Evolutionary conservation across 805 yeast genomes (phyloP), one percentile per base, ranked within the genome.

Genomic region (Debaryomyces prosopidis): DNA sequence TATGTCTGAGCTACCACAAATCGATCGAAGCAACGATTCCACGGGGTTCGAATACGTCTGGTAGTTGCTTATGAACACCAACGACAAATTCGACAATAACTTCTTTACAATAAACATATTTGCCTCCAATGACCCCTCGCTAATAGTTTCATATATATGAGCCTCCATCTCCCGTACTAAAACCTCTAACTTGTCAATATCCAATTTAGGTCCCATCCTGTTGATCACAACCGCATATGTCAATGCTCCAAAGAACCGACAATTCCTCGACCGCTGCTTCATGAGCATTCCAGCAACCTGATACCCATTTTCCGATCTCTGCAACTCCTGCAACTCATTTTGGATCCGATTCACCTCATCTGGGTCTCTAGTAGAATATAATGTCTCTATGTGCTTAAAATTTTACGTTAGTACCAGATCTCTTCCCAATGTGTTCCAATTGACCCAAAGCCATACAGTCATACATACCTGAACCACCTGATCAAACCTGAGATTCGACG

Each of bases 241-340:
- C 46, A 87, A 73, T 0, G 95, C 96, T 0, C 96, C 96, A 56
- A 89, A 84, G 60, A 85, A 89, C 56, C 82, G 80, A 49, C 83
- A 79, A 46, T 77, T 78, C 36, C 67, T 52, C 1, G 79, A 72
- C 3, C 58, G 56, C 2, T 59, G 57, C 49, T 39, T 48, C 47
- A 89, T 65, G 16, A 89, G 68, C 33, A 63, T 52, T 30, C 76
- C 71, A 0, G 91, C 96, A 18, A 89, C 57, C 2, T 52, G 50
- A 67, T 81, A 73, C 1, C 89, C 92, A 40, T 74, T 55, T 0
- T 66, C 62, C 0, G 84, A 77, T 52, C 69, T 74, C 58, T 89
- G 96, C 5, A 82, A 55, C 3, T 48, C 53, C 52, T 85, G 92
- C 6, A 89, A 73, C 37, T 70, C 65, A 12, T 65, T 58, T 53